Percentiles rank a stretch among this genome's conserved stretches.
phyloP scores from a whole-genome alignment of 306 rosid species.

The Alnus glutinosa region DNA sequence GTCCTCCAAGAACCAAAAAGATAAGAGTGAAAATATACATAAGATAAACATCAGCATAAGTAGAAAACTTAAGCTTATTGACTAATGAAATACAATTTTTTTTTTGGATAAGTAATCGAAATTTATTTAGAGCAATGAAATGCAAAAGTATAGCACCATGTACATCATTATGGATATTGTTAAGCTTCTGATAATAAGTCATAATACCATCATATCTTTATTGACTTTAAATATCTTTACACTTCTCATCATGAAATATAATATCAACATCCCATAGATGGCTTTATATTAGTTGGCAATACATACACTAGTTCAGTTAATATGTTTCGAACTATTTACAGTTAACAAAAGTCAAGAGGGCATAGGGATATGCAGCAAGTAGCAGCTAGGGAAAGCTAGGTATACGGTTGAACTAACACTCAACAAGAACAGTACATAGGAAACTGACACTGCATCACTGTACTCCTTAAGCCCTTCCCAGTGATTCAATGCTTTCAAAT shows the following conservation, averaged over 20 bases:
- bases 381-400: background rate
- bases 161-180: too few relatives aligned
- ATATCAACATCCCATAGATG: too few relatives aligned
- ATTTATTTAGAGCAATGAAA: too few relatives aligned
- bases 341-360: background rate
- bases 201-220: too few relatives aligned
- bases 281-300: too few relatives aligned
- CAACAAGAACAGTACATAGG: conserved; percentile 4
- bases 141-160: too few relatives aligned
- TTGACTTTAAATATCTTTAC: too few relatives aligned
- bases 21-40: background rate
- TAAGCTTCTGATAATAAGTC: too few relatives aligned
- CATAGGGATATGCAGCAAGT: background rate
- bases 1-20: background rate
- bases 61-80: background rate
- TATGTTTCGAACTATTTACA: background rate
- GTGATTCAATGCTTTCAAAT: background rate
- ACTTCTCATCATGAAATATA: too few relatives aligned
- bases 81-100: background rate
- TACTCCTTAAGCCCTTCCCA: background rate
- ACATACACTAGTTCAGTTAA: background rate
- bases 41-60: background rate
- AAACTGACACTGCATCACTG: background rate
- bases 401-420: background rate
- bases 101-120: too few relatives aligned